A percentile compares a stretch with the other conserved stretches of the same genome.
Conservation (phyloP, 2,329 filamentous ascomycete species). For the Exserohilum turcica region DNA sequence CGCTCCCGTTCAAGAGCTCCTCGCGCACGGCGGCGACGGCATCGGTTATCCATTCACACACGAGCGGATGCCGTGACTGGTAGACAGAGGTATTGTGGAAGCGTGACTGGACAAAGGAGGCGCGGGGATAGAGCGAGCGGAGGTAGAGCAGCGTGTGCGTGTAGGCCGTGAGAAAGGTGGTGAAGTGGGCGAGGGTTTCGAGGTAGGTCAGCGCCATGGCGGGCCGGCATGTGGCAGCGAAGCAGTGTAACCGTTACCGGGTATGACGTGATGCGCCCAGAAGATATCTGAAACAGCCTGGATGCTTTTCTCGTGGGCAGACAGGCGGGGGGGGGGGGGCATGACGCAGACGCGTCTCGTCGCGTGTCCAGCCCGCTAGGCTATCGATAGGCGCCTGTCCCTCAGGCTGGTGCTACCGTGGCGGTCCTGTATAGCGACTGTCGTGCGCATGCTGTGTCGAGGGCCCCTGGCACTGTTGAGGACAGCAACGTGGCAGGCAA, state of each 20-base stretch:
- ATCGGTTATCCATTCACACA: constrained; percentile 84
- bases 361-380: constrained; percentile 9
- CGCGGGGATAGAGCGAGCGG: constrained; percentile 75
- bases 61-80: constrained; percentile 82
- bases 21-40: constrained; percentile 73
- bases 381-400: not conserved
- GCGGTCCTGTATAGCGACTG: constrained; percentile 3
- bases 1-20: constrained; percentile 66
- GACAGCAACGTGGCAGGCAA: constrained; percentile 8
- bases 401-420: not conserved
- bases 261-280: not conserved
- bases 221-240: not conserved
- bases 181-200: constrained; percentile 70
- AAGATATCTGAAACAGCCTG: not conserved
- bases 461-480: constrained; percentile 7
- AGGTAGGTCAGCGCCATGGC: constrained; percentile 41
- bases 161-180: constrained; percentile 78
- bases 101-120: constrained; percentile 77
- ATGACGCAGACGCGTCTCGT: constrained; percentile 16
- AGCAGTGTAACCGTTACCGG: not conserved
- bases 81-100: constrained; percentile 85
- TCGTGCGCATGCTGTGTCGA: constrained; percentile 9
- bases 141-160: constrained; percentile 87
- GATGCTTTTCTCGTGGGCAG: not conserved
- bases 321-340: not conserved